A percentile compares a stretch with the other conserved stretches of the same genome.
phyloP scores from a whole-genome alignment of 2,329 filamentous ascomycete genomes.

The Botrytis pseudocinerea region DNA sequence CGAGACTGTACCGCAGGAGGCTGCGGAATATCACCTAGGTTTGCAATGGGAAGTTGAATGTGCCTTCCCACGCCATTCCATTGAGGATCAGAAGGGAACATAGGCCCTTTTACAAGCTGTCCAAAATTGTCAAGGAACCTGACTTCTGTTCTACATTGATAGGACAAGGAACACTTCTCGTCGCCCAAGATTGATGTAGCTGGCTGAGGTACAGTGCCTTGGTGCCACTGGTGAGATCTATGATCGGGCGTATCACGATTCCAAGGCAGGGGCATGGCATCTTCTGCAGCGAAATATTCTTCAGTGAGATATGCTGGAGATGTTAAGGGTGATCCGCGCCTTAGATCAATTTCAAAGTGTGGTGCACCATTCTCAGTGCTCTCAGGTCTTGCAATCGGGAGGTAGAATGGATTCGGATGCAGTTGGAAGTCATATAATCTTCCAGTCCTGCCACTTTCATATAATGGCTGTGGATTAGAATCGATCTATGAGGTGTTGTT shows the following conservation, averaged over 20 bases:
- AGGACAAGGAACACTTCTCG: slow-evolving; percentile 26
- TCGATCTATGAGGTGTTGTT: neutral
- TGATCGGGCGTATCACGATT: neutral
- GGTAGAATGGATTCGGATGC: slow-evolving; percentile 63
- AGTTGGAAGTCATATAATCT: slow-evolving; percentile 55
- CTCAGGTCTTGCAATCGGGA: slow-evolving; percentile 38
- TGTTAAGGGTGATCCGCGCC: neutral
- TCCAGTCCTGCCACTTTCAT: slow-evolving; percentile 29
- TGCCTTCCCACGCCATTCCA: slow-evolving; percentile 5
- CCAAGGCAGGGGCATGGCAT: too few species aligned
- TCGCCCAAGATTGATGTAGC: neutral
- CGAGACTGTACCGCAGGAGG: slow-evolving; percentile 35
- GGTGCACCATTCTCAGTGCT: neutral
- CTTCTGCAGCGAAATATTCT: neutral
- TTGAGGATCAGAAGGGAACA: slow-evolving; percentile 27
- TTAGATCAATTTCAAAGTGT: neutral
- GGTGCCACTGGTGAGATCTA: neutral
- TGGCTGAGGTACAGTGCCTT: neutral
- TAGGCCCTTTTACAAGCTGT: slow-evolving; percentile 35
- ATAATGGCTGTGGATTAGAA: neutral
- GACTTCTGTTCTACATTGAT: slow-evolving; percentile 36
- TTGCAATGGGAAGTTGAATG: slow-evolving; percentile 29
- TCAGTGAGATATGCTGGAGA: neutral
- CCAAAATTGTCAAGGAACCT: slow-evolving; percentile 38
- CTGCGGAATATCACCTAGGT: slow-evolving; percentile 26